These are phyloP conservation scores for Pezizomycotina sp. DNA, from an alignment of 2,329 filamentous ascomycete genomes.

Conservation along the genomic window DNA sequence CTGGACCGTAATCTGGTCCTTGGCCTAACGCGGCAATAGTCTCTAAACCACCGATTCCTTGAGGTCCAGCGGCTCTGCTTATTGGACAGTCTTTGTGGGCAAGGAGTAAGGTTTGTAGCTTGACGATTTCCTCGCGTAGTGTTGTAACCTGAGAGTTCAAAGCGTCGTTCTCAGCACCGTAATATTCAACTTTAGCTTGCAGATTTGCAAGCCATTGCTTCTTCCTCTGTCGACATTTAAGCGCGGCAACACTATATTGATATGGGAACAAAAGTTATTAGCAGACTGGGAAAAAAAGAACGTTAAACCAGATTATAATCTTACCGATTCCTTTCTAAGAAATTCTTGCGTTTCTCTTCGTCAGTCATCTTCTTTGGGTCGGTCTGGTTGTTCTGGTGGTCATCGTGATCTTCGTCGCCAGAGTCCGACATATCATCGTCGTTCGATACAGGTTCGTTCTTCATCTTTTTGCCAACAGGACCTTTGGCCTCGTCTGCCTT, in stretches of 20 bases:
- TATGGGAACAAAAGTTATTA: slow-evolving; percentile 6
- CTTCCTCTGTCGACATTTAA: slow-evolving; percentile 95
- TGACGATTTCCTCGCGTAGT: slow-evolving; percentile 81
- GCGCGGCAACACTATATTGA: slow-evolving; percentile 62
- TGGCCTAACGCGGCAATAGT: slow-evolving; percentile 14
- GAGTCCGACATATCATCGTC: too few relatives aligned
- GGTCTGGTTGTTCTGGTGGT: slow-evolving; percentile 1
- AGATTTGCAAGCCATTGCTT: slow-evolving; percentile 97
- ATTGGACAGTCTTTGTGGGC: slow-evolving; percentile 95
- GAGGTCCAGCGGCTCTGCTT: slow-evolving; percentile 35
- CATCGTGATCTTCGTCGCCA: slow-evolving; percentile 12
- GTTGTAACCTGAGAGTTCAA: slow-evolving; percentile 69
- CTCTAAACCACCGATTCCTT: slow-evolving; percentile 11
- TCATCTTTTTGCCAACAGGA: slow-evolving; percentile 8
- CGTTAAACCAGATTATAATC: slow-evolving; percentile 25
- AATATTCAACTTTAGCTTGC: slow-evolving; percentile 86
- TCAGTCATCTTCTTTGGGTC: slow-evolving; percentile 69
- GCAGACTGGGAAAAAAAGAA: background rate
- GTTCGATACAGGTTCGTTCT: slow-evolving; percentile 1
- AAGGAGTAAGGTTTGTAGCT: slow-evolving; percentile 77
- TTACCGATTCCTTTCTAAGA: slow-evolving; percentile 88
- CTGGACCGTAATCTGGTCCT: slow-evolving; percentile 16
- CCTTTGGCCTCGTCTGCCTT: slow-evolving; percentile 12
- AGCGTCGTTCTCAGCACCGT: slow-evolving; percentile 77
- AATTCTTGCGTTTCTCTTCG: slow-evolving; percentile 96